phyloP scores from a whole-genome alignment of 2,329 filamentous ascomycete genomes.

The Didymosphaeria variabile region DNA sequence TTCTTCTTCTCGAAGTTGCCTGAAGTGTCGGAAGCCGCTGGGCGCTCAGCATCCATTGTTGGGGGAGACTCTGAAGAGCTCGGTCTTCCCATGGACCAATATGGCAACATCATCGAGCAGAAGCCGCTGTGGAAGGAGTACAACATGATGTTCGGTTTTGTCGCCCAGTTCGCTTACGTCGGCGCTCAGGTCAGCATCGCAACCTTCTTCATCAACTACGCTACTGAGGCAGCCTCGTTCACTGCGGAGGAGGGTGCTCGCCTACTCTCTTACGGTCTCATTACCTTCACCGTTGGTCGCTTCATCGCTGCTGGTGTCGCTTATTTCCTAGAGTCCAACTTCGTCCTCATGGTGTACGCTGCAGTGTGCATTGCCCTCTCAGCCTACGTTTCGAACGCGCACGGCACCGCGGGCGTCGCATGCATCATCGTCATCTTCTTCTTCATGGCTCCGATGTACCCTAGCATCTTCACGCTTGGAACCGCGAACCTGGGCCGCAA shows the following conservation, averaged over 20 bases:
- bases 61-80: conserved; percentile 10
- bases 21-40: conserved; percentile 62
- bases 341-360: conserved; percentile 28
- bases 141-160: conserved; percentile 58
- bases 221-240: conserved; percentile 19
- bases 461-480: conserved; percentile 40
- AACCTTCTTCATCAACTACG: conserved; percentile 48
- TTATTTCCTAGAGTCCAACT: conserved; percentile 56
- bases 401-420: conserved; percentile 23
- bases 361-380: conserved; percentile 26
- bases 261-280: conserved; percentile 17
- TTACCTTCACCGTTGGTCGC: conserved; percentile 25
- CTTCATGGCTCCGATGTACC: conserved; percentile 39
- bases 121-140: conserved; percentile 29
- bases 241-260: conserved; percentile 4
- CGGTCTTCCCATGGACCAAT: conserved; percentile 4
- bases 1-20: conserved; percentile 67
- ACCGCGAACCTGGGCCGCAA: conserved; percentile 37
- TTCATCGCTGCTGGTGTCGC: conserved; percentile 29
- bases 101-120: conserved; percentile 10
- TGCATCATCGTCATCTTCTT: conserved; percentile 23
- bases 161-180: conserved; percentile 64
- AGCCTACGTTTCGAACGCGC: conserved; percentile 20
- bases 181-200: conserved; percentile 64
- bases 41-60: conserved; percentile 7